phyloP scores from a whole-genome alignment of 179 eudicot species.

The Amaranthus tricolor region DNA sequence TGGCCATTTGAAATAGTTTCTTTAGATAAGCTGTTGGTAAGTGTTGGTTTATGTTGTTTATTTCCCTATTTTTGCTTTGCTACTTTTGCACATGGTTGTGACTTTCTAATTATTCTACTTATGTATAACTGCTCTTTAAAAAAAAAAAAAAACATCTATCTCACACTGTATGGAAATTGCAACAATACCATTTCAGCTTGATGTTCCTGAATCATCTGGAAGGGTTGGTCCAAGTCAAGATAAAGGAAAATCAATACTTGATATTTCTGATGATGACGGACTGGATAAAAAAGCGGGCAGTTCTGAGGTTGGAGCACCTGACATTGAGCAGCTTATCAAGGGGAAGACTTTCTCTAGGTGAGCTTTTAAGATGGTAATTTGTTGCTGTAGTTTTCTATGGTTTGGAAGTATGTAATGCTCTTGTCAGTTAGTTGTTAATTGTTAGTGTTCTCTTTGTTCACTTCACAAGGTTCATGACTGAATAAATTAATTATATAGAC shows the following conservation, averaged over 20 bases:
- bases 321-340: constrained; percentile 70
- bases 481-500: neutral
- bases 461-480: neutral
- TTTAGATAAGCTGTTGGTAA: neutral
- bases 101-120: neutral
- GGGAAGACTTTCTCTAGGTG: constrained; percentile 75
- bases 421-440: constrained; percentile 3
- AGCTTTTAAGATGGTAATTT: neutral
- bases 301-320: constrained; percentile 39
- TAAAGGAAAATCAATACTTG: constrained; percentile 29
- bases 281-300: constrained; percentile 23
- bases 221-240: constrained; percentile 28
- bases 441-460: constrained; percentile 1
- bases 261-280: constrained; percentile 26
- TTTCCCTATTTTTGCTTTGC: neutral
- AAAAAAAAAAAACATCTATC: no score
- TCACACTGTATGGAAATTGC: neutral
- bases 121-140: constrained; percentile 2
- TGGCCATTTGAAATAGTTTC: neutral
- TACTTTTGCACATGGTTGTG: neutral
- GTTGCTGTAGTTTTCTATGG: neutral
- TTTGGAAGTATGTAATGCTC: constrained; percentile 5
- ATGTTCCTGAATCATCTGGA: constrained; percentile 29
- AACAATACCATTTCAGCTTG: constrained; percentile 38
- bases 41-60: neutral